Evolutionary conservation across 495 filamentous ascomycete genomes (phyloP).

Genomic region (Talaromyces adpressus): DNA sequence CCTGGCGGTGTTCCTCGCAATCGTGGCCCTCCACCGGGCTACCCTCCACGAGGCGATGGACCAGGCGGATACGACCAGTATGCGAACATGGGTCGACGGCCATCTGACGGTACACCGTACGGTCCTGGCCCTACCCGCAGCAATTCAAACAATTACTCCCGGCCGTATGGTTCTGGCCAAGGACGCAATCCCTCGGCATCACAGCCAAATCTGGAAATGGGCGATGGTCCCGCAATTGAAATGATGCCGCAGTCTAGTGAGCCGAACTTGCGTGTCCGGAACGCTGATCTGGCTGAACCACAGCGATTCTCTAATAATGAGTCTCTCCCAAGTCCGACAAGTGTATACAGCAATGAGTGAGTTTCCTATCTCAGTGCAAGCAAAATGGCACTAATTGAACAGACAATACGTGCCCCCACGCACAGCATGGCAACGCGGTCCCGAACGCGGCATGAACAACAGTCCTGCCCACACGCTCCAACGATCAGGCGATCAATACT

Average conservation of each 20-base stretch:
- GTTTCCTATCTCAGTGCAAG: background rate
- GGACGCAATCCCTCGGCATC: constrained; percentile 11
- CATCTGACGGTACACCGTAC: background rate
- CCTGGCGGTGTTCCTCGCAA: constrained; percentile 43
- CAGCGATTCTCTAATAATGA: constrained; percentile 3
- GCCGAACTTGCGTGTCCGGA: constrained; percentile 8
- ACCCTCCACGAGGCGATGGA: constrained; percentile 25
- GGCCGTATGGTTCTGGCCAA: background rate
- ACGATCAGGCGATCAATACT: constrained; percentile 55
- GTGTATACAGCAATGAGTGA: constrained; percentile 9
- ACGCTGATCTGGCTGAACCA: background rate
- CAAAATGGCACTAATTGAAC: no score
- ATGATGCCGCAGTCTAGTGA: constrained; percentile 8
- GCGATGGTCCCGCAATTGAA: background rate
- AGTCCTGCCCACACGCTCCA: constrained; percentile 5
- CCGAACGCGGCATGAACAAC: background rate
- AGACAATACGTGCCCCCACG: constrained; percentile 56
- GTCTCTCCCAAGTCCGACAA: constrained; percentile 2
- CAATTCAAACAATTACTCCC: background rate
- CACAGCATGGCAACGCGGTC: constrained; percentile 28
- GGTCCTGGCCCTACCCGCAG: background rate
- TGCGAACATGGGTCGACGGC: constrained; percentile 8
- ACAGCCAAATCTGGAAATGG: constrained; percentile 4
- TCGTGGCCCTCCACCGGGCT: constrained; percentile 48
- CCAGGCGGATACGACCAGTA: constrained; percentile 10